These are phyloP conservation scores for Blepharisma stoltei DNA, from an alignment of 73 alveolate genomes.

Conservation along the genomic window DNA sequence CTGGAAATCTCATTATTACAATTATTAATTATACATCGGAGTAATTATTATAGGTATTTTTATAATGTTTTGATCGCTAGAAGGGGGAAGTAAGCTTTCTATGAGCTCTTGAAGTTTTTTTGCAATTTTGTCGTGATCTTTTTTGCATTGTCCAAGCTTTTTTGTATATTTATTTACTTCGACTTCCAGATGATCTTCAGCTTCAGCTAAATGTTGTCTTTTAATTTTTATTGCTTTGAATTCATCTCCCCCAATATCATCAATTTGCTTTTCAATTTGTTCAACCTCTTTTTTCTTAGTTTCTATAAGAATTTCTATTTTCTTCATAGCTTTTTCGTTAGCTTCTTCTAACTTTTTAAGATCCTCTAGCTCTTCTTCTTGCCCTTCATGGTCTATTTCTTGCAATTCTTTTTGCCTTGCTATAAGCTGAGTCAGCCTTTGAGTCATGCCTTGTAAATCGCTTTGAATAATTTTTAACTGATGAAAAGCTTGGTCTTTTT, in stretches of 20 bases:
- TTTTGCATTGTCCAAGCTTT: constrained; percentile 39
- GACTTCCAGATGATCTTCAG: constrained; percentile 38
- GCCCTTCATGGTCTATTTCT: constrained; percentile 12
- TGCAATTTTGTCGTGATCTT: constrained; percentile 28
- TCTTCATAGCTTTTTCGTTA: constrained; percentile 34
- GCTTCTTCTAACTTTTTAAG: background rate
- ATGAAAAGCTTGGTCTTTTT: constrained; percentile 40
- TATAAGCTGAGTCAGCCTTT: constrained; percentile 53
- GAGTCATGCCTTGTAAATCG: constrained; percentile 33
- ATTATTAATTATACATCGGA: too few species aligned
- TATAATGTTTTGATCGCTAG: too few species aligned
- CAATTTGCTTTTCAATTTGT: constrained; percentile 52
- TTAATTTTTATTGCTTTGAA: constrained; percentile 33
- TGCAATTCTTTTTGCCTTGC: constrained; percentile 51
- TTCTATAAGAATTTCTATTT: constrained; percentile 34
- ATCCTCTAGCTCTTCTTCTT: background rate
- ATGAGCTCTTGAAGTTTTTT: constrained; percentile 46
- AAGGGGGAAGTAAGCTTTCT: too few species aligned
- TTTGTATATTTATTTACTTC: constrained; percentile 27
- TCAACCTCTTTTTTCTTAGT: constrained; percentile 13
- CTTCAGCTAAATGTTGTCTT: constrained; percentile 30
- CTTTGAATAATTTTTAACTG: too few species aligned
- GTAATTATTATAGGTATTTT: too few species aligned
- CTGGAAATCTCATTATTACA: too few species aligned
- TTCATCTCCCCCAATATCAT: constrained; percentile 38